These are phyloP conservation scores for Kazachstania psychrophila DNA, from an alignment of 805 yeast genomes.

Conservation along the genomic window DNA sequence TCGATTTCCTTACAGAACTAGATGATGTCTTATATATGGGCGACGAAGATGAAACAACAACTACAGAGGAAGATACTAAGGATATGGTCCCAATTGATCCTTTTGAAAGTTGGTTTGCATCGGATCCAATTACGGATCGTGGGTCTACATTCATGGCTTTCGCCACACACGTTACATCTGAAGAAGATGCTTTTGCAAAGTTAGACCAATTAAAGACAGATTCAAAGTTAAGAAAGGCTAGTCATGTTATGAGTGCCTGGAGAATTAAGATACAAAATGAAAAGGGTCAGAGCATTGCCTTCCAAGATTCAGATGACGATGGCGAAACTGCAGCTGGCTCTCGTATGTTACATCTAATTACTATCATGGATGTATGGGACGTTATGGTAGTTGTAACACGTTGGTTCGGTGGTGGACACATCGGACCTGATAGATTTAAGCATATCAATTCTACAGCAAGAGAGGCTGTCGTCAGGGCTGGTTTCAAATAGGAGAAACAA, in stretches of 20 bases:
- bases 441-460: slow-evolving; percentile 87
- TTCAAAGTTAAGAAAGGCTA: slow-evolving; percentile 53
- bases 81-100: slow-evolving; percentile 33
- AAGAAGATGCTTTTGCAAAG: slow-evolving; percentile 53
- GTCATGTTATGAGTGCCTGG: slow-evolving; percentile 84
- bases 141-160: slow-evolving; percentile 80
- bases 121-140: slow-evolving; percentile 74
- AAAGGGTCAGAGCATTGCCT: slow-evolving; percentile 29
- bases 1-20: slow-evolving; percentile 64
- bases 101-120: slow-evolving; percentile 62
- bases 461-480: slow-evolving; percentile 67
- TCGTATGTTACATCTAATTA: slow-evolving; percentile 66
- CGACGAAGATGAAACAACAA: slow-evolving; percentile 17
- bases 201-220: slow-evolving; percentile 51
- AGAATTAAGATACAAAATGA: slow-evolving; percentile 44
- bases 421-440: slow-evolving; percentile 91
- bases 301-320: slow-evolving; percentile 90
- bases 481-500: slow-evolving; percentile 34
- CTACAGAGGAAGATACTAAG: slow-evolving; percentile 7
- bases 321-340: slow-evolving; percentile 97
- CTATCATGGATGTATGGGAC: slow-evolving; percentile 73
- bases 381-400: slow-evolving; percentile 74
- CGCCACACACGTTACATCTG: slow-evolving; percentile 51
- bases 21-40: slow-evolving; percentile 41
- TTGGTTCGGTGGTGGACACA: slow-evolving; percentile 87